phyloP scores from a whole-genome alignment of 306 rosid species.

The Vicia sativa region DNA sequence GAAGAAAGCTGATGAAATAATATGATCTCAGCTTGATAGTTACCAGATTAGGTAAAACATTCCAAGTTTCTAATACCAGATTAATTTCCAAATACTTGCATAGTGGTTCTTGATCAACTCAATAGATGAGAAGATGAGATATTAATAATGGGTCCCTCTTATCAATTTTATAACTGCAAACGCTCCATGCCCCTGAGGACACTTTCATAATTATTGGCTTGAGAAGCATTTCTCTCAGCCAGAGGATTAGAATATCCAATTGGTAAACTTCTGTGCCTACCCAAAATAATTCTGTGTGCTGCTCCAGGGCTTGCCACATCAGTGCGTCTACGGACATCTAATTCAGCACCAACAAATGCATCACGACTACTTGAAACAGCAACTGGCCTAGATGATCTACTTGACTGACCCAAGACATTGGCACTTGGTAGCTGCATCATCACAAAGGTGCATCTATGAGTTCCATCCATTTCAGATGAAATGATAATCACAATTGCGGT shows the following conservation, averaged over 20 bases:
- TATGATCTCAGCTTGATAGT: slow-evolving; percentile 21
- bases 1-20: neutral
- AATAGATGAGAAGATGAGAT: slow-evolving; percentile 38
- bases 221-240: slow-evolving; percentile 64
- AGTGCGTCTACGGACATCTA: slow-evolving; percentile 65
- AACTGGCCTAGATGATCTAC: slow-evolving; percentile 84
- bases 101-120: slow-evolving; percentile 41
- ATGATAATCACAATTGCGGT: slow-evolving; percentile 6
- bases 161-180: slow-evolving; percentile 73
- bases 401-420: slow-evolving; percentile 67
- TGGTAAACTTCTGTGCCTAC: slow-evolving; percentile 77
- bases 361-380: slow-evolving; percentile 81
- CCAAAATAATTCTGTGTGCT: slow-evolving; percentile 58
- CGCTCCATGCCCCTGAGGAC: slow-evolving; percentile 81
- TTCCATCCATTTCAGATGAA: slow-evolving; percentile 22
- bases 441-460: slow-evolving; percentile 27
- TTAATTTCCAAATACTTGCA: slow-evolving; percentile 36
- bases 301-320: slow-evolving; percentile 77
- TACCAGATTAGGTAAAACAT: slow-evolving; percentile 33
- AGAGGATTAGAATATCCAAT: slow-evolving; percentile 67
- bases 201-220: slow-evolving; percentile 67
- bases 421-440: slow-evolving; percentile 59
- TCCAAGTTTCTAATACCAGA: slow-evolving; percentile 23
- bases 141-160: slow-evolving; percentile 73
- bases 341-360: slow-evolving; percentile 70